These are phyloP conservation scores for Solanum hybrid DNA, from an alignment of 305 asterid species.

Conservation along the genomic window DNA sequence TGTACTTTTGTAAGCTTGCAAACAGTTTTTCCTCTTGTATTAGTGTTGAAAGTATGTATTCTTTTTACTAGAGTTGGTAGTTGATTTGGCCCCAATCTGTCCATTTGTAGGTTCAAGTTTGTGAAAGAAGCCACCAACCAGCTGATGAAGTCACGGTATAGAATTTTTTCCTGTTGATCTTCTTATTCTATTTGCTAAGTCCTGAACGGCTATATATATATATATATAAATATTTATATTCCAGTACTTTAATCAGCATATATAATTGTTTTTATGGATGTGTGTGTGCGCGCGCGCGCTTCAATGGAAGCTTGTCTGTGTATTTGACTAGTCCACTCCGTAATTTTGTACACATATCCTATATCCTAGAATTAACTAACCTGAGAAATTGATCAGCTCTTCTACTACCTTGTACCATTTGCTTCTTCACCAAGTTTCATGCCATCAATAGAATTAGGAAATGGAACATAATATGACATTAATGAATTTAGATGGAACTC, in stretches of 20 bases:
- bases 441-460: background rate
- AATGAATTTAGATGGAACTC: background rate
- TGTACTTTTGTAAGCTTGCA: background rate
- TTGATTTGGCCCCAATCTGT: background rate
- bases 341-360: background rate
- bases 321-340: background rate
- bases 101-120: constrained; percentile 68
- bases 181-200: background rate
- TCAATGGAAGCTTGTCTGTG: background rate
- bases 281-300: background rate
- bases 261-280: background rate
- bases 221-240: background rate
- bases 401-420: background rate
- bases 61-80: background rate
- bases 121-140: constrained; percentile 86
- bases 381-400: background rate
- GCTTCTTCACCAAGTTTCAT: background rate
- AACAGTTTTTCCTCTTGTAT: background rate
- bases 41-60: background rate
- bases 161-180: background rate
- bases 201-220: background rate
- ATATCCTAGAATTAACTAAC: background rate
- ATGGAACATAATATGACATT: background rate
- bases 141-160: constrained; percentile 81
- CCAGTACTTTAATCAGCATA: background rate